Evolutionary conservation across 2,329 filamentous ascomycete genomes (phyloP).

Genomic region (Metarhizium guizhouense): DNA sequence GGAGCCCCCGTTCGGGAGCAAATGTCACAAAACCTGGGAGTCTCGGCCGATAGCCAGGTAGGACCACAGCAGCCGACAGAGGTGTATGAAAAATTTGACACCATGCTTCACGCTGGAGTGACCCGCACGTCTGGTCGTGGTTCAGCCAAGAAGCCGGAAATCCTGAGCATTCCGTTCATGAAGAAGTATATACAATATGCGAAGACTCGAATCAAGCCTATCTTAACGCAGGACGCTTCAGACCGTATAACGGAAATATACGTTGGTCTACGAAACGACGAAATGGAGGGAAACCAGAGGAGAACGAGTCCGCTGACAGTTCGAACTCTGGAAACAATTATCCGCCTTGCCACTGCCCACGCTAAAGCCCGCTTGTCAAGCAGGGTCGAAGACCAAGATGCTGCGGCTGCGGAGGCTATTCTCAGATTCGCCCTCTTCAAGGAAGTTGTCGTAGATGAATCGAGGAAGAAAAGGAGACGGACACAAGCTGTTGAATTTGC

Average conservation of each 20-base stretch:
- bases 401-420: constrained; percentile 78
- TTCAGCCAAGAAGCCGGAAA: constrained; percentile 68
- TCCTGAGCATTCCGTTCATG: constrained; percentile 93
- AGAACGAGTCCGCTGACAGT: constrained; percentile 93
- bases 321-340: constrained; percentile 94
- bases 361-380: constrained; percentile 86
- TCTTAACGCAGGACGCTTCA: constrained; percentile 82
- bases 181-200: constrained; percentile 99
- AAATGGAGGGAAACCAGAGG: constrained; percentile 88
- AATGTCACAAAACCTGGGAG: constrained; percentile 71
- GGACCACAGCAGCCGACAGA: constrained; percentile 70
- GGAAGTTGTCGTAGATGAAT: constrained; percentile 74
- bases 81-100: constrained; percentile 92
- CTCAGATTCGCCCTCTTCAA: constrained; percentile 95
- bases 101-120: constrained; percentile 90
- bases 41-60: constrained; percentile 72
- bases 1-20: constrained; percentile 91
- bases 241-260: constrained; percentile 89
- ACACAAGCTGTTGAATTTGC: constrained; percentile 49
- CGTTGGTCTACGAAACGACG: constrained; percentile 87
- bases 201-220: constrained; percentile 81
- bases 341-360: constrained; percentile 92
- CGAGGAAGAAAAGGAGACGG: constrained; percentile 75
- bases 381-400: constrained; percentile 83
- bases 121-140: constrained; percentile 67